Evolutionary conservation across 1,139 yeast species (phyloP).

Genomic region (Pichia norvegensis): DNA sequence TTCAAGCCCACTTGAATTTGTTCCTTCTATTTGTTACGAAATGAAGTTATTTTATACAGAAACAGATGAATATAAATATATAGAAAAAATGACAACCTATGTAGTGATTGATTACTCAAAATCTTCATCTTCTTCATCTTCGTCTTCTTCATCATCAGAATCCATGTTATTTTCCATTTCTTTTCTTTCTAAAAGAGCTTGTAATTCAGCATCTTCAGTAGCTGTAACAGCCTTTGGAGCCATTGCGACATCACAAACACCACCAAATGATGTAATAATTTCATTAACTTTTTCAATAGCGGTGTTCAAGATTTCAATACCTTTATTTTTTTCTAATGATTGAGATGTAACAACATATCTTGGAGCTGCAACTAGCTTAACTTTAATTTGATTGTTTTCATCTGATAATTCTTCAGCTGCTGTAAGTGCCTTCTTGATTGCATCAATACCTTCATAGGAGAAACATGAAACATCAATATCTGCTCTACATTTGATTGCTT

Average conservation of each 20-base stretch:
- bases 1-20: background rate
- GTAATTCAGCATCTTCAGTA: constrained; percentile 95
- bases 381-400: constrained; percentile 80
- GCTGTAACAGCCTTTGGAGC: constrained; percentile 99
- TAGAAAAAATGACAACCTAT: background rate
- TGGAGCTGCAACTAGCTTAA: constrained; percentile 96
- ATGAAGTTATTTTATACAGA: background rate
- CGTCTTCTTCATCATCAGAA: constrained; percentile 46
- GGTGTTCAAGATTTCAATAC: constrained; percentile 66
- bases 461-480: constrained; percentile 97
- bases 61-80: background rate
- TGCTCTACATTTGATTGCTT: constrained; percentile 95
- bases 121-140: constrained; percentile 37
- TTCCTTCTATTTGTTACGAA: background rate
- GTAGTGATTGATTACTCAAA: background rate
- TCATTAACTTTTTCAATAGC: constrained; percentile 73
- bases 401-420: constrained; percentile 83
- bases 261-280: constrained; percentile 67
- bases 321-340: constrained; percentile 85
- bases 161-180: constrained; percentile 60
- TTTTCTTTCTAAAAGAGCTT: constrained; percentile 78
- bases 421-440: constrained; percentile 79
- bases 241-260: constrained; percentile 89
- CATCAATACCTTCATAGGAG: constrained; percentile 96
- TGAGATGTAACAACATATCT: constrained; percentile 88